Base-by-base conservation (phyloP, 225 moss, liverwort and hornwort species). In the Straminergon stramineum region DNA sequence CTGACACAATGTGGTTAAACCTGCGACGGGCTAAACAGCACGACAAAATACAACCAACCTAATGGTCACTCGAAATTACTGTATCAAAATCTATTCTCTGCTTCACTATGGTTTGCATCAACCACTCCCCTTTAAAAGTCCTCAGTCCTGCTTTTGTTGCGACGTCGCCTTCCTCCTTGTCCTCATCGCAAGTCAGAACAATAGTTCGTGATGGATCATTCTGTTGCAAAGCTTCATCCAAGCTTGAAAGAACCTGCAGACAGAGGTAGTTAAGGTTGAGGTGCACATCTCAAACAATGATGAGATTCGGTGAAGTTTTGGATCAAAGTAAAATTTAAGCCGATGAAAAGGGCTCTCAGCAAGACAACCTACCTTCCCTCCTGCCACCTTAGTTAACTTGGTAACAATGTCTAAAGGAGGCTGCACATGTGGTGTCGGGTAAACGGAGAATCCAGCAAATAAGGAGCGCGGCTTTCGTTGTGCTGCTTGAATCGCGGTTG, bases 91-190 rank as follows among this genome's bases (percentile, higher is more conserved):
- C 97, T 57, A 98, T 69, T 39, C 90, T 94, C 71, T 98, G 98
- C 85, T 93, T 97, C 37, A 96, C 94, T 34, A 98, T 89, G 17
- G 95, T 94, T 52, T 94, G 95, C 90, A 98, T 92, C 69, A 98
- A 88, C 98, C 98, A 98, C 75, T 98, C 98, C 31, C 95, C 95
- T 51, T 84, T 71, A 27, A 92, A 93, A 22, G 94, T 94, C 32
- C 62, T 93, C 21, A 98, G 88, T 62, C 97, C 97, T 34, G 91
- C 92, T 89, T 95, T 93, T 30, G 94, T 75, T 45, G 94, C 96
- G 41, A 71, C 45, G 79, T 87, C 90, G 9, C 92, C 93, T 91
- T 92, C 84, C 34, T 90, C 83, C 87, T 92, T 95, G 48, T 97
- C 96, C n/a, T 92, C 94, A 81, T 98, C 96, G 56, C 96, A 91